phyloP scores from a whole-genome alignment of 2,329 filamentous ascomycete species.

The Helotiales sp. region DNA sequence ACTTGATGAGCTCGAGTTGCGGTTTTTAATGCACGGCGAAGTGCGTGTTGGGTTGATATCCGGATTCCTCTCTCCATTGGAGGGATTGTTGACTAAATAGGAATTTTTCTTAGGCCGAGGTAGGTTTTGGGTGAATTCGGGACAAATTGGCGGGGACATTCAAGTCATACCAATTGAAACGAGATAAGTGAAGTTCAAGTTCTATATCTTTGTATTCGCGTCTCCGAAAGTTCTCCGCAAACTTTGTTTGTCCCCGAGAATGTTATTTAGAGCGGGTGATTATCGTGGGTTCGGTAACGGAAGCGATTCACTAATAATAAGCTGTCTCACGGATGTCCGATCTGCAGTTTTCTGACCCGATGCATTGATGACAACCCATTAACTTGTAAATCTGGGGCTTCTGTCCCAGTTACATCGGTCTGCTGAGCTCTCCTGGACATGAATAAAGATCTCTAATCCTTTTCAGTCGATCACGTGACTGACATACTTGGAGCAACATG shows the following conservation, averaged over 20 bases:
- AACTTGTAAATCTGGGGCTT: neutral
- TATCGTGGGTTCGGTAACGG: neutral
- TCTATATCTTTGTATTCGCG: neutral
- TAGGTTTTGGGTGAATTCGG: neutral
- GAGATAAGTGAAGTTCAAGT: neutral
- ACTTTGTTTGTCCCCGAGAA: neutral
- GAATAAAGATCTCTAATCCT: no score
- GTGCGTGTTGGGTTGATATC: neutral
- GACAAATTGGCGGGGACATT: neutral
- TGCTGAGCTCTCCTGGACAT: no score
- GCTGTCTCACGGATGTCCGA: slow-evolving; percentile 1
- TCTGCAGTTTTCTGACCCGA: neutral
- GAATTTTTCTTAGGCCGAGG: neutral
- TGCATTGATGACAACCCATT: neutral
- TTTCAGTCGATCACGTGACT: neutral
- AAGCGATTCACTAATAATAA: neutral
- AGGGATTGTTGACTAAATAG: neutral
- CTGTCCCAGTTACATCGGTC: neutral
- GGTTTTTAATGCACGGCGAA: neutral
- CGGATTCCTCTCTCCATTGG: neutral
- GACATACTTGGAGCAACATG: no score
- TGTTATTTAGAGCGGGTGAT: neutral
- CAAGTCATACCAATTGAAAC: neutral
- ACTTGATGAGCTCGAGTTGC: neutral
- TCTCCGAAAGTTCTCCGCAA: neutral